These are phyloP conservation scores for Stylonectria norvegica DNA, from an alignment of 2,329 filamentous ascomycete genomes.

Conservation along the genomic window DNA sequence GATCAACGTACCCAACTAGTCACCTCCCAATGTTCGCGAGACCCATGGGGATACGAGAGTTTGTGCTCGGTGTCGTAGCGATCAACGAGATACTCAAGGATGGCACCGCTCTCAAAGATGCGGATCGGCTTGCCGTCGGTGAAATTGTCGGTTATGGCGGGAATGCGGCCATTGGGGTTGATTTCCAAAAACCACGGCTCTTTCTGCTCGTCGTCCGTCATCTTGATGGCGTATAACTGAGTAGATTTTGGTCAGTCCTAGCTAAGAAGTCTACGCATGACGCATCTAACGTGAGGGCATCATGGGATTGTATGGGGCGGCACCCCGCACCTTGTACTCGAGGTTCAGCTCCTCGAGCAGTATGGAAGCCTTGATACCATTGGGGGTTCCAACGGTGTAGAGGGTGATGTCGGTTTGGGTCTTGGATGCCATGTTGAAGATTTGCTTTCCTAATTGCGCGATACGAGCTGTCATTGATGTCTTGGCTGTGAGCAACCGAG, in stretches of 20 bases:
- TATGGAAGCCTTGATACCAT: constrained; percentile 88
- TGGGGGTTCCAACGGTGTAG: constrained; percentile 80
- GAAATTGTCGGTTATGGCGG: constrained; percentile 78
- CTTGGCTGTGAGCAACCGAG: too few species aligned
- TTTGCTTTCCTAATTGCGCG: constrained; percentile 23
- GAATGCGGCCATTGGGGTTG: constrained; percentile 91
- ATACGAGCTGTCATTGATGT: constrained; percentile 29
- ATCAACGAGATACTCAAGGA: constrained; percentile 79
- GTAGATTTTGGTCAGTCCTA: too few species aligned
- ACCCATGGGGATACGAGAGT: constrained; percentile 71
- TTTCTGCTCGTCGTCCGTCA: constrained; percentile 75
- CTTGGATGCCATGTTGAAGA: constrained; percentile 30
- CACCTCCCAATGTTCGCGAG: constrained; percentile 72
- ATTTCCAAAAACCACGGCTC: constrained; percentile 84
- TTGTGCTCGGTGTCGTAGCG: constrained; percentile 80
- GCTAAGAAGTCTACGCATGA: too few species aligned
- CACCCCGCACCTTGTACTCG: constrained; percentile 62
- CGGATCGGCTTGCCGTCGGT: constrained; percentile 68
- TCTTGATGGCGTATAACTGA: constrained; percentile 60
- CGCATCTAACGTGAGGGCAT: too few species aligned
- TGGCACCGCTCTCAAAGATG: constrained; percentile 79
- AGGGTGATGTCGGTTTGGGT: constrained; percentile 65
- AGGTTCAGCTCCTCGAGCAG: constrained; percentile 80
- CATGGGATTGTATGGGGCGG: too few species aligned
- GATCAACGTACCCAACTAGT: constrained; percentile 70